phyloP scores from a whole-genome alignment of 2,329 filamentous ascomycete genomes.

The Cercospora sesami region DNA sequence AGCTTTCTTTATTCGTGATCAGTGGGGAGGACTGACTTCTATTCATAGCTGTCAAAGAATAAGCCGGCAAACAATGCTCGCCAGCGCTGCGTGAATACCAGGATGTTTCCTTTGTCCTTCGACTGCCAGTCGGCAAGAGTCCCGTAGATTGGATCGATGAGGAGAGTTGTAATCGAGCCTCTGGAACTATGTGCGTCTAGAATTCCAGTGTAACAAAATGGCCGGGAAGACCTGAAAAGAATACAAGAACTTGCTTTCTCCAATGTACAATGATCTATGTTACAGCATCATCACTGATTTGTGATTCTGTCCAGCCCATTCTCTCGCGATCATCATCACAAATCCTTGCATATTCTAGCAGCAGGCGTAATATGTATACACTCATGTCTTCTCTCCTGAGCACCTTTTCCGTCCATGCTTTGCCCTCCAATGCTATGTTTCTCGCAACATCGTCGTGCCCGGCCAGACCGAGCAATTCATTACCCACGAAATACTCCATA shows the following conservation, averaged over 20 bases:
- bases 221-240: neutral
- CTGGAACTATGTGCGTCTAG: neutral
- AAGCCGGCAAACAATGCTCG: neutral
- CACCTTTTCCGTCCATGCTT: slow-evolving; percentile 67
- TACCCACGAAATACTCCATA: slow-evolving; percentile 58
- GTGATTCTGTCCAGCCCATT: slow-evolving; percentile 42
- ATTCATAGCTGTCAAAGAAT: neutral
- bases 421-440: slow-evolving; percentile 65
- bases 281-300: neutral
- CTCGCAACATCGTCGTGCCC: slow-evolving; percentile 59
- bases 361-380: slow-evolving; percentile 72
- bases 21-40: neutral
- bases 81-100: neutral
- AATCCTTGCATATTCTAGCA: slow-evolving; percentile 48
- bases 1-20: neutral
- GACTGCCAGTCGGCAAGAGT: neutral
- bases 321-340: slow-evolving; percentile 45
- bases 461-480: slow-evolving; percentile 31
- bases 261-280: slow-evolving; percentile 4
- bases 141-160: neutral
- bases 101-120: neutral
- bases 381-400: slow-evolving; percentile 73
- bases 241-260: neutral
- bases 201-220: neutral
- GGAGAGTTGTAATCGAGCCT: neutral